Evolutionary conservation across 1,284 basidiomycete genomes (phyloP), one percentile per base, ranked within the genome.

Genomic region (Mycena sp.): DNA sequence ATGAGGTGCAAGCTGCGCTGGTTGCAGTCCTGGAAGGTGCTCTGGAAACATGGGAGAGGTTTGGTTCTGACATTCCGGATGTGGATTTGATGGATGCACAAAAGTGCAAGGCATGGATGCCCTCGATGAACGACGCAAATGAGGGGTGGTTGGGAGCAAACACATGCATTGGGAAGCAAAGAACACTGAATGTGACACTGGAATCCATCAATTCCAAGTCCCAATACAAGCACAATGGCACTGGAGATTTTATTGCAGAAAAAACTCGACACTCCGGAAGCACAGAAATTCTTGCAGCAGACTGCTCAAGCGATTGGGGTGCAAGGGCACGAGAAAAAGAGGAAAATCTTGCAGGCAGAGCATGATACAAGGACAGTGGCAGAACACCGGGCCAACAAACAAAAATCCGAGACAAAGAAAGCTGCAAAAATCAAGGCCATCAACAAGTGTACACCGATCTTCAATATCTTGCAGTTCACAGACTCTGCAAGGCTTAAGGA

Each of bases 1-100:
- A n/a, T n/a, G n/a, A n/a, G n/a, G n/a, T n/a, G n/a, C n/a, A n/a
- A n/a, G n/a, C n/a, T n/a, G n/a, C n/a, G n/a, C n/a, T n/a, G n/a
- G n/a, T n/a, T n/a, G n/a, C n/a, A n/a, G n/a, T n/a, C n/a, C n/a
- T n/a, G n/a, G n/a, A n/a, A n/a, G n/a, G n/a, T n/a, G n/a, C n/a
- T n/a, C n/a, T n/a, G 30, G 57, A 69, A 21, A 70, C 66, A 12
- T 74, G 72, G 72, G 23, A 43, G n/a, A 64, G 67, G 10, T 72
- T 74, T 50, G 50, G 66, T 6, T 37, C 55, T 0, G 72, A 73
- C 45, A 69, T 67, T 57, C 41, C 40, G 6, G 41, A 23, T 9
- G 16, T 16, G 9, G 10, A 37, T 9, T 37, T 37, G 32, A 37
- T n/a, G 19, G 32, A 44, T 14, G 38, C 40, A 17, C 43, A 70